These are phyloP conservation scores for Capsella rubella DNA, from an alignment of 441 rosid genomes.

Conservation along the genomic window DNA sequence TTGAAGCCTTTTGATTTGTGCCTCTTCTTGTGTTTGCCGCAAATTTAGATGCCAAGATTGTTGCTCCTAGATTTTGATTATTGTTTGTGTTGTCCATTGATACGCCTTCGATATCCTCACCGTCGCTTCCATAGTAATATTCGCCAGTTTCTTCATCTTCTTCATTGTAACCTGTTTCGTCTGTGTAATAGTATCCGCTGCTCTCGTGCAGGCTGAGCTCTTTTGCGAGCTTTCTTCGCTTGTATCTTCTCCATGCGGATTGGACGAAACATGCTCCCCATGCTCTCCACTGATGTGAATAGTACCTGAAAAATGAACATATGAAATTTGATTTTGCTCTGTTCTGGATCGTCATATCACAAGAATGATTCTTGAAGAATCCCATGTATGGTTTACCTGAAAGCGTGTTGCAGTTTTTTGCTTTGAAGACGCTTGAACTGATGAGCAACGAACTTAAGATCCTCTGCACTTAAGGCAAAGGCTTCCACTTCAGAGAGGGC, in stretches of 20 bases:
- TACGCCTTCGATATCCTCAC: conserved; percentile 24
- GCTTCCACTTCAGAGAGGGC: conserved; percentile 85
- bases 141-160: conserved; percentile 34
- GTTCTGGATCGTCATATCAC: not conserved
- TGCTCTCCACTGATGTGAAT: conserved; percentile 88
- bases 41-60: conserved; percentile 61
- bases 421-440: conserved; percentile 86
- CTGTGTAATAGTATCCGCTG: conserved; percentile 35
- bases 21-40: conserved; percentile 61
- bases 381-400: conserved; percentile 50
- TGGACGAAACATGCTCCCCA: conserved; percentile 93
- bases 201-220: conserved; percentile 52
- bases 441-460: conserved; percentile 79
- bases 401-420: conserved; percentile 76
- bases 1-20: conserved; percentile 45
- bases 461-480: conserved; percentile 78
- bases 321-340: not conserved
- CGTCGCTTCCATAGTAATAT: conserved; percentile 29
- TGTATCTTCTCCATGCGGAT: conserved; percentile 80
- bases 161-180: conserved; percentile 34
- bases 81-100: conserved; percentile 31
- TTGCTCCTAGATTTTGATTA: conserved; percentile 55
- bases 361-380: not conserved
- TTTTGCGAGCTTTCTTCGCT: conserved; percentile 61
- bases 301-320: conserved; percentile 63